Base-by-base conservation (phyloP, 2,329 filamentous ascomycete species). In the Ascochyta clinopodiicola region DNA sequence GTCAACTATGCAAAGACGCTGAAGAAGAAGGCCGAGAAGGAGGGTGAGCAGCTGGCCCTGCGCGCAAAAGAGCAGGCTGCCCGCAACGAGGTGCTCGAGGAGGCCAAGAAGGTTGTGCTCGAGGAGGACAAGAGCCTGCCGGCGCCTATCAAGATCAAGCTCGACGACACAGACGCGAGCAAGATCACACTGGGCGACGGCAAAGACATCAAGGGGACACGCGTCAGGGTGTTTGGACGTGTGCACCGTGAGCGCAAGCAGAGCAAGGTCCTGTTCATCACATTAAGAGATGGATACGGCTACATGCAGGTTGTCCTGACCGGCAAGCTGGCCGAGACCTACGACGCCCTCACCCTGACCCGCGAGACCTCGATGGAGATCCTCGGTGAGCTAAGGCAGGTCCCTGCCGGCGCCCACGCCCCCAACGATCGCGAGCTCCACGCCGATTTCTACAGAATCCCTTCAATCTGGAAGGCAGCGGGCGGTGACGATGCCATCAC, bases 401-500 rank as follows among this genome's bases (percentile, higher is more conserved):
- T 96, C 4, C 93, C 90, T 9, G 84, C 85, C 22, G 91, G 90
- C 51, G 86, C 89, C 60, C 86, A 88, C 56, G 93, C 93, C 0
- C 91, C 91, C 44, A 87, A 92, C 78, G 82, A 89, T 82, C 90
- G 94, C 62, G 93, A 97, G 78, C 83, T 97, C 44, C 91, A 94
- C 71, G 93, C 90, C 67, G 93, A 97, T 78, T 96, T 88, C 82
- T 97, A 89, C 82, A 84, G 86, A 74, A 86, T 96, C 67, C 87
- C 79, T 38, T 54, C 66, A 13, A 70, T 90, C 57, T 89, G 87
- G 70, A 84, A 87, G 68, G 91, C 93, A 36, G 90, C 92, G 35
- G 90, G 91, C 60, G 93, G 92, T 68, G 90, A 94, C 59, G 93
- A 96, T 61, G 91, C 93, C 70, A 92, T 96, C 73, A 95, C 92